These are phyloP conservation scores for Eucalyptus shirleyi DNA, from an alignment of 345 rosid genomes.

Conservation along the genomic window DNA sequence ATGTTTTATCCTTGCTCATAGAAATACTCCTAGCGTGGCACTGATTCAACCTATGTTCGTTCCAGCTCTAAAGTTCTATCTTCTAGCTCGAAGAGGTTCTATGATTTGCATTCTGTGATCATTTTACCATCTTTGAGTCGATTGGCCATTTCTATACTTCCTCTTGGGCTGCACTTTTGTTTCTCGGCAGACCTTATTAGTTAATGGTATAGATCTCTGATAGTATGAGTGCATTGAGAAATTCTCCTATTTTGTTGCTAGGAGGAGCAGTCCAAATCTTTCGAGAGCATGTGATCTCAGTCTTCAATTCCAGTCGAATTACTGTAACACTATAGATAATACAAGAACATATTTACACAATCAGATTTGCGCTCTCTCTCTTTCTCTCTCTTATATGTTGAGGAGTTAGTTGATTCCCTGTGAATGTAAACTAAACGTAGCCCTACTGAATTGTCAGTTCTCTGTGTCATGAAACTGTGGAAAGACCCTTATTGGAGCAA, in stretches of 20 bases:
- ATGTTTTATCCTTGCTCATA: neutral
- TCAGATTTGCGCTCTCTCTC: neutral
- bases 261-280: neutral
- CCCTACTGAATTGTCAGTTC: neutral
- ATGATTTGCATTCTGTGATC: neutral
- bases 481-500: neutral
- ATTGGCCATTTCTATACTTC: neutral
- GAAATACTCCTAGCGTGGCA: neutral
- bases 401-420: neutral
- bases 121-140: neutral
- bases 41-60: neutral
- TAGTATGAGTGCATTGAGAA: neutral
- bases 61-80: neutral
- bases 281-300: neutral
- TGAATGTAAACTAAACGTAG: neutral
- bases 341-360: neutral
- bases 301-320: neutral
- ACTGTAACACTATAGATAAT: neutral
- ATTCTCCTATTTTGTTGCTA: neutral
- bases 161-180: neutral
- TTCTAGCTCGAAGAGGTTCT: neutral
- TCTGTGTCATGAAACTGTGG: neutral
- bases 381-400: neutral
- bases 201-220: neutral
- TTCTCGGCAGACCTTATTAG: neutral